Base-by-base conservation (phyloP, 2,329 filamentous ascomycete genomes). In the Grosmannia huntii region DNA sequence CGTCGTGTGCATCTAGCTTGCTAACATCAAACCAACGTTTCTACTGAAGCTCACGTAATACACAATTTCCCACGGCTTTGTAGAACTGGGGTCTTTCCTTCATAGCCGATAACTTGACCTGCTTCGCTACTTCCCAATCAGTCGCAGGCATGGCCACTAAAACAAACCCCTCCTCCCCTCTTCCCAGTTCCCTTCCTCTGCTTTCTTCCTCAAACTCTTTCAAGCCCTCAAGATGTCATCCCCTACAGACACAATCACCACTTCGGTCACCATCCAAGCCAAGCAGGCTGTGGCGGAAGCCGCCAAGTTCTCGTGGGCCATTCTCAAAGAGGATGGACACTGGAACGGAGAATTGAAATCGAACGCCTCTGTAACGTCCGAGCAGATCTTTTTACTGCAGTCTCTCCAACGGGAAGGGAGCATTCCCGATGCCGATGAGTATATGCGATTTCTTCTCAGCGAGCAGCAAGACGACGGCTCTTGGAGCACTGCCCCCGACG, bases 391-490 rank as follows among this genome's bases (percentile, higher is more conserved):
- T 31, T 36, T 59, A 12, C 27, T 53, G 19, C 59, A 58, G 41
- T 60, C 52, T 49, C 21, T 58, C 9, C 36, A 10, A 21, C 6
- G 25, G 5, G 27, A 33, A 33, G 49, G n/a, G 6, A 27, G 46
- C 2, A 53, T 60, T 48, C 25, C 49, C 12, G 52, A 56, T n/a
- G 50, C 53, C 16, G 55, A 57, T 25, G 41, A n/a, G 19, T 60
- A 56, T 54, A 21, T 16, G n/a, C 31, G 16, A 21, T 33, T 57
- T 50, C 49, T 60, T 21, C 59, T 60, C 23, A 36, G 31, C 14
- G 23, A 49, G 38, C 59, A 60, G 36, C 36, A 57, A 27, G 19
- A 49, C 25, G 59, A 60, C 27, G 59, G 59, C 25, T 60, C 59
- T 12, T 61, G 59, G 57, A 28, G 38, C 46, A 46, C 57, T 16